phyloP scores from a whole-genome alignment of 1,284 basidiomycete genomes.

The Crucibulum cyathiforme region DNA sequence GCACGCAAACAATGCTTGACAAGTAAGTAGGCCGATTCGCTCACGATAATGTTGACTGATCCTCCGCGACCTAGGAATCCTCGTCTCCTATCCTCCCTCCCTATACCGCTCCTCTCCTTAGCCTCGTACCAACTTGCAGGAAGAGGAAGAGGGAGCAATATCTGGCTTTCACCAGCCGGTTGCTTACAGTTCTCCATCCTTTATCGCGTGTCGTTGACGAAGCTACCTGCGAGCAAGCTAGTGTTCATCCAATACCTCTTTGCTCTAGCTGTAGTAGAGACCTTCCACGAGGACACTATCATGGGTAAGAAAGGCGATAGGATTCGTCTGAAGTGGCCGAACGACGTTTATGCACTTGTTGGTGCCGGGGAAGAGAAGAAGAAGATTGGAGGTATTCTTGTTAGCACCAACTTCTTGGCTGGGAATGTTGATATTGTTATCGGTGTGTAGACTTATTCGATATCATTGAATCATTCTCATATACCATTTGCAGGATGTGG shows the following conservation, averaged over 20 bases:
- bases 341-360: slow-evolving; percentile 87
- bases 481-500: slow-evolving; percentile 74
- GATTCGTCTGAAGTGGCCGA: slow-evolving; percentile 95
- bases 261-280: slow-evolving; percentile 89
- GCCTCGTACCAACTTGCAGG: slow-evolving; percentile 90
- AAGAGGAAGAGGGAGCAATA: slow-evolving; percentile 87
- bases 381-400: slow-evolving; percentile 91
- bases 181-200: slow-evolving; percentile 89
- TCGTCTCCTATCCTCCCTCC: slow-evolving; percentile 71
- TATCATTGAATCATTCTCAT: not conserved
- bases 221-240: slow-evolving; percentile 70
- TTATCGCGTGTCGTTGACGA: slow-evolving; percentile 63
- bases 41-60: not conserved
- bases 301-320: slow-evolving; percentile 61
- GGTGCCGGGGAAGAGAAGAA: slow-evolving; percentile 56
- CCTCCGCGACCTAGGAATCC: slow-evolving; percentile 67
- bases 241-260: slow-evolving; percentile 98
- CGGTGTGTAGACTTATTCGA: slow-evolving; percentile 53
- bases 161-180: slow-evolving; percentile 93
- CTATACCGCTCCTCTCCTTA: slow-evolving; percentile 79
- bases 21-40: slow-evolving; percentile 59
- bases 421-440: slow-evolving; percentile 81
- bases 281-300: slow-evolving; percentile 62
- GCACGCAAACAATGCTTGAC: slow-evolving; percentile 95
- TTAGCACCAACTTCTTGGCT: slow-evolving; percentile 85